Base-by-base conservation (phyloP, 371 early-diverging fungal genomes). In the Basidiobolus meristosporus region DNA sequence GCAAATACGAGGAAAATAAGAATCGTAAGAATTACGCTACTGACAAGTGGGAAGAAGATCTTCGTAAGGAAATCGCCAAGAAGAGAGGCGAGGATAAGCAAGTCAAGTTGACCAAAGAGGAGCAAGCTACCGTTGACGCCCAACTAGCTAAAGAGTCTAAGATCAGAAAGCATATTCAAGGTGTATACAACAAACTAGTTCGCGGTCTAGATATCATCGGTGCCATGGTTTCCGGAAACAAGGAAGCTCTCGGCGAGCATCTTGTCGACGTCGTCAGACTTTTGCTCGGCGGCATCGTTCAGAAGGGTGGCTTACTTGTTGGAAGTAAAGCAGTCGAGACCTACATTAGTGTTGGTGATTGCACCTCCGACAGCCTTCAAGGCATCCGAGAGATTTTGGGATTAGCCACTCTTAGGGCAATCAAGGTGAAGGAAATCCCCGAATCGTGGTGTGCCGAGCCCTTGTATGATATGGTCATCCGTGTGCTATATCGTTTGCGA, bases 1-100 rank as follows among this genome's bases (percentile, higher is more conserved):
- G 26, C 9, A 26, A 26, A 26, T 31, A 42, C 36, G 55, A 53
- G 12, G 67, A 71, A 23, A 59, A 62, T 44, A 58, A 65, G 7
- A 54, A 61, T 45, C 56, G 64, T 23, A 62, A 66, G 36, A 64
- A 70, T 38, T 60, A 62, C 42, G 72, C 68, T 17, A 78, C 77
- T 31, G 77, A 85, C 42, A 70, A 79, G 42, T 88, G 86, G 84
- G 89, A 83, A 56, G 70, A 68, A 32, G 82, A 90, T 39, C 51
- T 88, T 23, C 75, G 72, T 45, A 78, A 76, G 42, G 78, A 82
- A 38, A 47, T 83, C 6, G 77, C 78, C 42, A 78, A 73, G 56
- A 77, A 77, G 55, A 66, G 73, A 45, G 66, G 70, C 6, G 23
- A 48, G 0, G 18, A 47, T 1, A 30, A 52, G 2, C 18, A 50